Percentiles rank a stretch among this genome's conserved stretches.
Conservation (phyloP, 441 rosid genomes). For the Adansonia grandidieri region DNA sequence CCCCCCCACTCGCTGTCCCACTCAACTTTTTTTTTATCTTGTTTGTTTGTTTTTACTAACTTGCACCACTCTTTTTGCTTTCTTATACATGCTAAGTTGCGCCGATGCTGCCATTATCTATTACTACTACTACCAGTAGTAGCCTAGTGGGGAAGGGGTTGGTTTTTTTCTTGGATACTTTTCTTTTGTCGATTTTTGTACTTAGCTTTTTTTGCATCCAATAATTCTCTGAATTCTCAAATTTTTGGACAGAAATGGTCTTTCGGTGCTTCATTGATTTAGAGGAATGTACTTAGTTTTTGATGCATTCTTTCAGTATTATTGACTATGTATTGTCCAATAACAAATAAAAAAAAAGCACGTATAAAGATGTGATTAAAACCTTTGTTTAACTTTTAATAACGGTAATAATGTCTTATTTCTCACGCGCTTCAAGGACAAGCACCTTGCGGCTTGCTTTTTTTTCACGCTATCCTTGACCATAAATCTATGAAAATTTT, state of each 20-base stretch:
- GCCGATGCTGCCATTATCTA: background rate
- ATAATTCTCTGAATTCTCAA: background rate
- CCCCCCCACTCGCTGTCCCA: slow-evolving; percentile 32
- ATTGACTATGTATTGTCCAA: background rate
- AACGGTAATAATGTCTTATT: slow-evolving; percentile 29
- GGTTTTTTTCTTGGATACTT: slow-evolving; percentile 13
- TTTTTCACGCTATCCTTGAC: background rate
- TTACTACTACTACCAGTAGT: background rate
- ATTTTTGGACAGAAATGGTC: background rate
- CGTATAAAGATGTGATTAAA: background rate
- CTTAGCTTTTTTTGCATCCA: background rate
- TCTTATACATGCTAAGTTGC: slow-evolving; percentile 7
- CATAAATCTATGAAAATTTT: background rate
- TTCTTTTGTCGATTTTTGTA: background rate
- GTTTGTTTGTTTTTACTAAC: slow-evolving; percentile 23
- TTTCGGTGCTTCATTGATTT: background rate
- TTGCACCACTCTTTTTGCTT: slow-evolving; percentile 35
- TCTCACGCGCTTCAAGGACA: slow-evolving; percentile 14
- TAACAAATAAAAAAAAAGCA: background rate
- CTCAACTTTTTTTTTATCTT: slow-evolving; percentile 16
- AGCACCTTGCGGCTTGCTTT: slow-evolving; percentile 19
- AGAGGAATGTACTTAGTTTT: background rate
- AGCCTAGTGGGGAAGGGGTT: background rate
- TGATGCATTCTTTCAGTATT: background rate
- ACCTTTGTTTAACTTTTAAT: background rate